A percentile compares a stretch with the other conserved stretches of the same genome.
phyloP scores from a whole-genome alignment of 2,329 filamentous ascomycete species.

The Grosmannia serpens region DNA sequence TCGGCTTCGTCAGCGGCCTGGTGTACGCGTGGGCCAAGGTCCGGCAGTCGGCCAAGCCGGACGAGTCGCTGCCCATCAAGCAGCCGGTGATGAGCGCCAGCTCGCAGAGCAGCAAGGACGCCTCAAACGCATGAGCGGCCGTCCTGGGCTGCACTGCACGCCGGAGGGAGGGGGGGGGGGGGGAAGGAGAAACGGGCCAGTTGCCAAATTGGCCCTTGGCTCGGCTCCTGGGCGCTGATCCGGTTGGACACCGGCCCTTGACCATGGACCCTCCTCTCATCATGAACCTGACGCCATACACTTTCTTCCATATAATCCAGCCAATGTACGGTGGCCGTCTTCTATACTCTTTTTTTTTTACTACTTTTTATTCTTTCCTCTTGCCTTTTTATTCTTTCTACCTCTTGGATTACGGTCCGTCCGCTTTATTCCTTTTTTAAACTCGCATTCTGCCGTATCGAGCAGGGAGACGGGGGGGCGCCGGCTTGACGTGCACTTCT shows the following conservation, averaged over 20 bases:
- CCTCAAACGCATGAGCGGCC: constrained; percentile 49
- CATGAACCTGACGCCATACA: not conserved
- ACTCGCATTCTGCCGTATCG: not conserved
- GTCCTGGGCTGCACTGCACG: too few relatives aligned
- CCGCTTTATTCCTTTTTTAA: not conserved
- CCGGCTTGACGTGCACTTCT: not conserved
- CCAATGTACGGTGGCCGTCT: not conserved
- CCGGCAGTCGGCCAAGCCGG: constrained; percentile 60
- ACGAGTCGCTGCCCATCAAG: constrained; percentile 50
- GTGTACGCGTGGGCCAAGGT: constrained; percentile 85
- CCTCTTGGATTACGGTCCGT: not conserved
- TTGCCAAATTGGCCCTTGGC: too few relatives aligned
- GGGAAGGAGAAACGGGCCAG: too few relatives aligned
- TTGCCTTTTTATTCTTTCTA: not conserved
- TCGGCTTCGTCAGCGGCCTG: constrained; percentile 86
- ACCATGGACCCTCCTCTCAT: too few relatives aligned
- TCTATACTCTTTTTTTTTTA: not conserved
- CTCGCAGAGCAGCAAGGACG: constrained; percentile 80
- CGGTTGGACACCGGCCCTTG: not conserved
- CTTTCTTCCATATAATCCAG: not conserved
- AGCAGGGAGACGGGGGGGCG: not conserved
- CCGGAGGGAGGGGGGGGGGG: too few relatives aligned
- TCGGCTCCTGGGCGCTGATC: too few relatives aligned
- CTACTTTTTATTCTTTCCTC: not conserved
- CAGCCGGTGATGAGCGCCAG: constrained; percentile 74